These are phyloP conservation scores for Cornus kousa DNA, from an alignment of 148 eudicot species.

Conservation along the genomic window DNA sequence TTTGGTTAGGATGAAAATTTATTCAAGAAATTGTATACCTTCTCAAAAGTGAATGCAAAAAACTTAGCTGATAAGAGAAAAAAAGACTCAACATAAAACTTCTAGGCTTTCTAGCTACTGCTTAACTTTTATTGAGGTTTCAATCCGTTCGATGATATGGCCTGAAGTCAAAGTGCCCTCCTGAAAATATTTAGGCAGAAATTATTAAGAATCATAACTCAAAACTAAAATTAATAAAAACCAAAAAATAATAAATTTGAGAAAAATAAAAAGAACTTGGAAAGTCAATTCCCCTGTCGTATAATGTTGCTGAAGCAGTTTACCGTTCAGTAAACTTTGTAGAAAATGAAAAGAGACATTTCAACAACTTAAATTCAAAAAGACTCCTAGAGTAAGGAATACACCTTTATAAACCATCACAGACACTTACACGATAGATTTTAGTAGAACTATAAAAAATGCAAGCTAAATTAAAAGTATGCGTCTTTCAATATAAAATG, in stretches of 20 bases:
- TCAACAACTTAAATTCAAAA: not conserved
- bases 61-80: not conserved
- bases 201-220: not conserved
- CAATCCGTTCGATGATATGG: constrained; percentile 55
- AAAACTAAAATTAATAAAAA: not conserved
- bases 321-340: not conserved
- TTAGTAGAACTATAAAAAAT: too few relatives aligned
- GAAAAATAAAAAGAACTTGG: not conserved
- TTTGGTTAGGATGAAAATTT: too few relatives aligned
- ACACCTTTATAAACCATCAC: not conserved
- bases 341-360: not conserved
- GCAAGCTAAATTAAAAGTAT: not conserved
- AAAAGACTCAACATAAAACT: constrained; percentile 8
- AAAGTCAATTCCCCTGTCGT: not conserved
- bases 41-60: too few relatives aligned
- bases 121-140: constrained; percentile 47
- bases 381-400: not conserved
- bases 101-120: constrained; percentile 43
- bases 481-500: not conserved
- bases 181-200: constrained; percentile 29
- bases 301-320: not conserved
- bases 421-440: too few relatives aligned
- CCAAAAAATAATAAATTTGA: not conserved
- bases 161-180: constrained; percentile 61
- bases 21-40: too few relatives aligned